Evolutionary conservation across 768 basidiomycete species (phyloP).

Genomic region (Phylloporus rhodoxanthus): DNA sequence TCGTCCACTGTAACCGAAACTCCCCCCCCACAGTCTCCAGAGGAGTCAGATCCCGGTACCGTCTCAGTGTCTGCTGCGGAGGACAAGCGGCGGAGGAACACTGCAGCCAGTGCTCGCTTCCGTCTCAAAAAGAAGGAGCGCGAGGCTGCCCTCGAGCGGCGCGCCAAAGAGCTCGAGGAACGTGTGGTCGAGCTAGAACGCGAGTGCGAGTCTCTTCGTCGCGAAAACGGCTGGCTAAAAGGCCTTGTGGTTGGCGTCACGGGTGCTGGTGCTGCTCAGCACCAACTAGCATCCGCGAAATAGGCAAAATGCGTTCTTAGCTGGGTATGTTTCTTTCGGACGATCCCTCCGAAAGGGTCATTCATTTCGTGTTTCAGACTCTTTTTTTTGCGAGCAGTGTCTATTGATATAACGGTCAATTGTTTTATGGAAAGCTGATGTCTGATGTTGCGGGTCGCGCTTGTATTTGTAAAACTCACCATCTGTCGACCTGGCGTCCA

Average conservation of each 20-base stretch:
- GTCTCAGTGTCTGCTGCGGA: constrained; percentile 52
- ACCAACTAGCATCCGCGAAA: constrained; percentile 20
- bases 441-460: neutral
- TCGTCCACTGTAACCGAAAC: constrained; percentile 32
- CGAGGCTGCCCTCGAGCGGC: constrained; percentile 80
- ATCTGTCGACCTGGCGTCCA: neutral
- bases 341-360: neutral
- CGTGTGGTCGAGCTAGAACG: constrained; percentile 79
- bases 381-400: neutral
- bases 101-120: constrained; percentile 89
- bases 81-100: constrained; percentile 92
- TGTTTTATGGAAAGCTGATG: neutral
- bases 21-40: constrained; percentile 29
- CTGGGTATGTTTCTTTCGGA: neutral
- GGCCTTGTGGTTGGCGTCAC: constrained; percentile 86
- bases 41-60: constrained; percentile 15
- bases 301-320: neutral
- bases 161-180: constrained; percentile 77
- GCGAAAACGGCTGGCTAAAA: constrained; percentile 92
- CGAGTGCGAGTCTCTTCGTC: constrained; percentile 81
- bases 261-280: constrained; percentile 48
- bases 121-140: constrained; percentile 94
- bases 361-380: constrained; percentile 2
- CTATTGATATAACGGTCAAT: neutral
- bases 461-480: constrained; percentile 17